Base-by-base conservation (phyloP, 2,329 filamentous ascomycete species). In the Pseudogymnoascus sp. region DNA sequence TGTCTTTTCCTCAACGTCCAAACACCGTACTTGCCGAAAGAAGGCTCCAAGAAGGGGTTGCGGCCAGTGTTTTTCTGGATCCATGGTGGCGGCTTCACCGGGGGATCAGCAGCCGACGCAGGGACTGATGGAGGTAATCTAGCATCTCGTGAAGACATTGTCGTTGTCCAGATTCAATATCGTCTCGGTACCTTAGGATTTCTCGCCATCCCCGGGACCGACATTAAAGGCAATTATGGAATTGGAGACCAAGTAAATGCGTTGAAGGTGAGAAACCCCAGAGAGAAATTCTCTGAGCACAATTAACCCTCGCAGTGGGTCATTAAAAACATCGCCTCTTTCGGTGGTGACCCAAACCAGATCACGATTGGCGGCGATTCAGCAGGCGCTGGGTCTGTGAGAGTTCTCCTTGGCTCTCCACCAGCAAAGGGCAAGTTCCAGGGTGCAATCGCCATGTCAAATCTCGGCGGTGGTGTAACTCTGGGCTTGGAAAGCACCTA, bases 361-460 rank as follows among this genome's bases (percentile, higher is more conserved):
- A 78, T 82, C 5, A 80, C 76, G 0, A 78, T 78, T 4, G 77
- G 77, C 73, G 81, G 79, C 2, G 76, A 81, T 64, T 80, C 76
- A 7, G 79, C 80, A 0, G 80, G 81, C 1, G 81, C 77, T 1
- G 80, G 13, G 75, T 78, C 7, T 10, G 80, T 83, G 1, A 73
- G 80, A 31, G 73, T 76, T 1, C 72, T 81, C 3, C 74, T 82
- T 3, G 78, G 78, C 3, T 79, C 78, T 4, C 78, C 78, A 2
- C 70, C 73, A 61, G 77, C 78, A 5, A 78, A 78, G 54, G 73
- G 75, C 1, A 76, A 79, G 41, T 79, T 75, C 59, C 75, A 77
- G 63, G 77, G 77, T 7, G 78, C 76, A 1, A 71, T 81, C 3
- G 73, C 77, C 0, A 75, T 81, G 72, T 79, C 79, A 0, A 83